Base-by-base conservation (phyloP, 129 eudicot species). In the Apium graveolens region DNA sequence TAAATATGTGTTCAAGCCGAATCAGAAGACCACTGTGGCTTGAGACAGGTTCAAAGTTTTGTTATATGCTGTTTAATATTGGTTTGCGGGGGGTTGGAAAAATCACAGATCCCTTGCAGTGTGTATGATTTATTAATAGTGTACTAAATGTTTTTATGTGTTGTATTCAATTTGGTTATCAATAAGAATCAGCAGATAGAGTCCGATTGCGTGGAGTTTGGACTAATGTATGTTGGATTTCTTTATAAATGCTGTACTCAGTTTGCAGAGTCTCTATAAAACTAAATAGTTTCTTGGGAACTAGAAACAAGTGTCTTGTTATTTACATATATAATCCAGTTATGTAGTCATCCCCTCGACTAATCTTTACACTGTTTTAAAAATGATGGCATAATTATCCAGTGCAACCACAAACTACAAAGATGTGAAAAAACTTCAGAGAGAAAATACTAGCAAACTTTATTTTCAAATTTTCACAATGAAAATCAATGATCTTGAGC, bases 1-100 rank as follows among this genome's bases (percentile, higher is more conserved):
- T 29, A 72, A 74, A 41, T 17, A 80, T 42, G 83, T 80, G 31
- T 80, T 80, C 55, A 41, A 73, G 70, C 83, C 83, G 12, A 80
- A 80, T 41, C 68, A 74, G 79, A 74, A 80, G 60, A 80, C 74
- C 20, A 2, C 78, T 16, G 73, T 16, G 3, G 73, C 41, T 77
- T 77, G 74, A 77, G 32, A 27, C 73, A 60, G 60, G 73, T 77
- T 42, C 26, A 20, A 39, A 62, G 21, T 77, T 77, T 77, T 60
- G 43, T 77, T 77, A 26, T 57, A 45, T 60, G 55, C 60, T 60
- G 17, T 57, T 63, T 38, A 55, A 38, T 37, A 32, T 76, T 76
- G 68, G 71, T 46, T 13, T 17, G 11, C 1, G 32, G 24, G 78
- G 68, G 72, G 38, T 35, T n/a, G 70, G n/a, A 35, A 38, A 17